Conservation (phyloP, 1,139 yeast species). For the Protomyces pachydermus region DNA sequence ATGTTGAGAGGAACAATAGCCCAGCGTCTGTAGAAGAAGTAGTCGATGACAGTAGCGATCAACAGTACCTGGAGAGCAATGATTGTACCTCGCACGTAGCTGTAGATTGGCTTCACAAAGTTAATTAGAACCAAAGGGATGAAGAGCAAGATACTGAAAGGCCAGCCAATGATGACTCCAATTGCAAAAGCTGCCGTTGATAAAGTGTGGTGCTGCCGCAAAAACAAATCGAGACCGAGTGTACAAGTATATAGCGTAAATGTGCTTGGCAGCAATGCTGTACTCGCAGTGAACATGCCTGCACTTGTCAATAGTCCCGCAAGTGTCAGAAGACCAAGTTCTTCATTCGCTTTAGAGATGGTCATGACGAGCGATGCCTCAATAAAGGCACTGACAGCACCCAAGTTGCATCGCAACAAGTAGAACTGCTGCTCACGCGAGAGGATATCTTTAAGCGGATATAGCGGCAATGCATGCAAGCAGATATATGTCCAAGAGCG, state of each 20-base stretch:
- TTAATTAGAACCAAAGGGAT: constrained; percentile 37
- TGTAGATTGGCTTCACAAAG: constrained; percentile 34
- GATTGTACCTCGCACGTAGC: constrained; percentile 18
- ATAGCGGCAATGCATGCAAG: constrained; percentile 38
- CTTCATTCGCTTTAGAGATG: constrained; percentile 41
- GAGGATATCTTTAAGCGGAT: constrained; percentile 1
- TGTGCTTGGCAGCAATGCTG: constrained; percentile 79
- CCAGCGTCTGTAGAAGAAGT: constrained; percentile 56
- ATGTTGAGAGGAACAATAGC: constrained; percentile 77
- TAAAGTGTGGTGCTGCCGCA: constrained; percentile 39
- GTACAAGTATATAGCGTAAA: constrained; percentile 69
- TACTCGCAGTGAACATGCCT: constrained; percentile 81
- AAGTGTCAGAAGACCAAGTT: constrained; percentile 57
- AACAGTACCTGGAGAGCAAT: constrained; percentile 31
- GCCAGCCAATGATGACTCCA: constrained; percentile 89
- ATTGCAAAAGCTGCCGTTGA: constrained; percentile 46
- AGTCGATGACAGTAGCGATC: constrained; percentile 51
- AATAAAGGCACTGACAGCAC: constrained; percentile 50
- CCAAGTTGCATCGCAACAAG: constrained; percentile 50
- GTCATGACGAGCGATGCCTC: constrained; percentile 52
- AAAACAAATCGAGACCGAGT: constrained; percentile 49
- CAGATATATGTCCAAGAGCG: constrained; percentile 70
- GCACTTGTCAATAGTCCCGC: constrained; percentile 49
- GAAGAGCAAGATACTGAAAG: constrained; percentile 69
- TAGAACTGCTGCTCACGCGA: constrained; percentile 12